A percentile compares a stretch with the other conserved stretches of the same genome.
phyloP scores from a whole-genome alignment of 2,329 filamentous ascomycete species.

The Clonostachys sp. region DNA sequence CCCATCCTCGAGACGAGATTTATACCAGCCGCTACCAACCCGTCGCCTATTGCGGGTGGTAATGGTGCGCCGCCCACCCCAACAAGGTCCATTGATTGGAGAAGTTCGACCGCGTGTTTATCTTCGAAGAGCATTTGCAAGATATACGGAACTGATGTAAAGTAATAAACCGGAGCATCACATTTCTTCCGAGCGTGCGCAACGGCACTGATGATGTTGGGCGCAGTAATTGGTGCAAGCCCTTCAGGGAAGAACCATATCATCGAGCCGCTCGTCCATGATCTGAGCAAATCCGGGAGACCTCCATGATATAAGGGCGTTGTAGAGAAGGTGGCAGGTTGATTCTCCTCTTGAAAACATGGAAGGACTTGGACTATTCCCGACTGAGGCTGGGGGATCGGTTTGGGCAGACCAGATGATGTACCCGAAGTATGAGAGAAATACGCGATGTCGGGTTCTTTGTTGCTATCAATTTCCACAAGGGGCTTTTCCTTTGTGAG shows the following conservation, averaged over 20 bases:
- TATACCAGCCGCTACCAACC: conserved; percentile 42
- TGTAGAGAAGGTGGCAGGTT: conserved; percentile 54
- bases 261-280: conserved; percentile 54
- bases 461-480: no score
- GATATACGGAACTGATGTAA: conserved; percentile 58
- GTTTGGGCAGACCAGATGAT: conserved; percentile 58
- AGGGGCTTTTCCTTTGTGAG: no score
- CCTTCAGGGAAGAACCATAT: conserved; percentile 61
- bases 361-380: conserved; percentile 49
- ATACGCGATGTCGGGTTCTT: conserved; percentile 33
- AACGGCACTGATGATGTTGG: conserved; percentile 45
- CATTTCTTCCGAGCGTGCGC: conserved; percentile 19
- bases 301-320: conserved; percentile 65
- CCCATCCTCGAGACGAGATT: conserved; percentile 59
- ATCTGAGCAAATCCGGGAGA: conserved; percentile 55
- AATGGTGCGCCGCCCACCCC: conserved; percentile 61
- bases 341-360: conserved; percentile 29
- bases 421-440: conserved; percentile 62
- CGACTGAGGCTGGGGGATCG: conserved; percentile 48
- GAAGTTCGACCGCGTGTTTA: conserved; percentile 34
- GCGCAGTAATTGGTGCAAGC: conserved; percentile 47
- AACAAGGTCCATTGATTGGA: conserved; percentile 53
- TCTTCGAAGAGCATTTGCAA: conserved; percentile 45
- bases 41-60: conserved; percentile 44
- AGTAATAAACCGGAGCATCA: conserved; percentile 40